A percentile compares a stretch with the other conserved stretches of the same genome.
These are phyloP conservation scores for Nicotiana paniculata DNA, from an alignment of 257 asterid species.

Conservation along the genomic window DNA sequence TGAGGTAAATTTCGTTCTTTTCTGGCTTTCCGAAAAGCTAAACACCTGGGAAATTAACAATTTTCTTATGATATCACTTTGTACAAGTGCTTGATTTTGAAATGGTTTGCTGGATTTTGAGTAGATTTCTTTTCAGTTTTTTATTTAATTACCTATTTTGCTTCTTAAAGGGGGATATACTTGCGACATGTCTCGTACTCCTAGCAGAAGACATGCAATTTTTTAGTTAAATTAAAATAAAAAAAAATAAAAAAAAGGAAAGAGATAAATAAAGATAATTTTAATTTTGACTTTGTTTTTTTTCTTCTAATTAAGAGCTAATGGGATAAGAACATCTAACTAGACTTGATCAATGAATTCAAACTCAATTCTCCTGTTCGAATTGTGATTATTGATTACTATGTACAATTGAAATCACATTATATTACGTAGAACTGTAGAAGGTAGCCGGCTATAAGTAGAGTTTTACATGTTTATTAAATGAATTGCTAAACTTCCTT, in stretches of 20 bases:
- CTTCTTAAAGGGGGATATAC: neutral
- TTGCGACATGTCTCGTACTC: neutral
- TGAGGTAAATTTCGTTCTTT: neutral
- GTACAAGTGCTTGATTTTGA: neutral
- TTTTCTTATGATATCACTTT: neutral
- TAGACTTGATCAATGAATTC: no score
- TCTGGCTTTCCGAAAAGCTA: neutral
- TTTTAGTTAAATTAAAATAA: no score
- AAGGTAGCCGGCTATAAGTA: no score
- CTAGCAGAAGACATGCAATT: neutral
- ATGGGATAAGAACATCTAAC: no score
- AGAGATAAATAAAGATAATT: neutral
- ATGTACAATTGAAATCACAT: no score
- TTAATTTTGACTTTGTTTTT: neutral
- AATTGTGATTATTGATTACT: no score
- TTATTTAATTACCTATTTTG: neutral
- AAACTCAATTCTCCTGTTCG: neutral
- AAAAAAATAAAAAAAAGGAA: no score
- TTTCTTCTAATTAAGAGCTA: neutral
- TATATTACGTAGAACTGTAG: no score
- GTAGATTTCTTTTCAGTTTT: neutral
- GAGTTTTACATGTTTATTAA: no score
- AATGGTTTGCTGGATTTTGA: neutral
- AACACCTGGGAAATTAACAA: constrained; percentile 3
- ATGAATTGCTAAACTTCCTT: no score